phyloP scores from a whole-genome alignment of 805 yeast species.

The Candida insectorum region DNA sequence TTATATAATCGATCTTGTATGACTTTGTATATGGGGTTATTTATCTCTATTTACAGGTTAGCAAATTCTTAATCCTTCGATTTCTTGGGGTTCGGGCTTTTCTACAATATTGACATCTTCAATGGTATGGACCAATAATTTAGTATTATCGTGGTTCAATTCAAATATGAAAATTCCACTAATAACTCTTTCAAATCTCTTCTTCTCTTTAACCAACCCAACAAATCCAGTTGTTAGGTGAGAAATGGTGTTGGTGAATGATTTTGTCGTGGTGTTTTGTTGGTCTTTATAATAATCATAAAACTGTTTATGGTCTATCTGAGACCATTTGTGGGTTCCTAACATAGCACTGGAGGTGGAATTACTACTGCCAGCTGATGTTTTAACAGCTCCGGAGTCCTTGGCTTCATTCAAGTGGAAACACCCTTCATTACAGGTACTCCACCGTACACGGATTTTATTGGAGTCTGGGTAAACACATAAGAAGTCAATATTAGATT shows the following conservation, averaged over 20 bases:
- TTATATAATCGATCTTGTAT: no score
- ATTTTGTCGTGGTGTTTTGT: conserved; percentile 5
- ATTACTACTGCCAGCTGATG: conserved; percentile 12
- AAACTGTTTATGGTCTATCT: conserved; percentile 23
- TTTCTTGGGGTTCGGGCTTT: conserved; percentile 25
- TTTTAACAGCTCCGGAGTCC: not conserved
- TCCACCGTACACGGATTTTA: conserved; percentile 54
- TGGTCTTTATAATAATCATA: no score
- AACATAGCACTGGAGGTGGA: conserved; percentile 38
- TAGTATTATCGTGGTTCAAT: conserved; percentile 51
- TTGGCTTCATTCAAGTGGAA: conserved; percentile 33
- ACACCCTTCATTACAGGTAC: conserved; percentile 53
- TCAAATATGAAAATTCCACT: conserved; percentile 67
- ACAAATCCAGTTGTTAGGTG: conserved; percentile 31
- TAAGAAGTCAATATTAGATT: conserved; percentile 19
- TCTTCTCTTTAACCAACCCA: conserved; percentile 27
- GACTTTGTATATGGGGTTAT: no score
- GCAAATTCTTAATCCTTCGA: no score
- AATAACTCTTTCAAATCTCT: conserved; percentile 36
- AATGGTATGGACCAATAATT: conserved; percentile 59
- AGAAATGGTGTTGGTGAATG: conserved; percentile 21
- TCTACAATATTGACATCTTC: conserved; percentile 64
- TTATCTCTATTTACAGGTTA: no score
- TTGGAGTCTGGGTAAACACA: conserved; percentile 41
- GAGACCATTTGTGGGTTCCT: conserved; percentile 41